Evolutionary conservation across 2,329 filamentous ascomycete genomes (phyloP).

Genomic region (Scytalidium lignicola): DNA sequence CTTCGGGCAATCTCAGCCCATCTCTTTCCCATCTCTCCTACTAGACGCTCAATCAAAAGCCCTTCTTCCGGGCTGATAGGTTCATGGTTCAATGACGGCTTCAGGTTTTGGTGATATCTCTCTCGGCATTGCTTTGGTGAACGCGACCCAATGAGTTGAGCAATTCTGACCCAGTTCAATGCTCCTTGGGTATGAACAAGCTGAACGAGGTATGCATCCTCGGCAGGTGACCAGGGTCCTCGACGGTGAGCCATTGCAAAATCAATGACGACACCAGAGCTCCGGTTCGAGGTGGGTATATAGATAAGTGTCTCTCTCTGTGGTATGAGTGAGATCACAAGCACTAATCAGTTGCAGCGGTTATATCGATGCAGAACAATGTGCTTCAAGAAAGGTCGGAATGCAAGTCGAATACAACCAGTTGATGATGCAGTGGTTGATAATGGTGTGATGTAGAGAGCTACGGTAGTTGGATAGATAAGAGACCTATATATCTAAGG

Average conservation of each 20-base stretch:
- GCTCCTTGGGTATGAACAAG: constrained; percentile 68
- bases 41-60: constrained; percentile 68
- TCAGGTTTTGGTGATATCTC: constrained; percentile 90
- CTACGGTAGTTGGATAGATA: no score
- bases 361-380: no score
- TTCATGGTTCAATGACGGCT: constrained; percentile 66
- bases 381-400: no score
- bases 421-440: not conserved
- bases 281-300: not conserved
- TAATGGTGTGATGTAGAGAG: no score
- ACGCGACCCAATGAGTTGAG: constrained; percentile 67
- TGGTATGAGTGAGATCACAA: no score
- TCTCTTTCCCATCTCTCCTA: constrained; percentile 72
- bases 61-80: constrained; percentile 70
- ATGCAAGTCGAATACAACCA: no score
- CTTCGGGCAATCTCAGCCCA: constrained; percentile 90
- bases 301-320: no score
- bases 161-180: constrained; percentile 87
- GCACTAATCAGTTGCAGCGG: not conserved
- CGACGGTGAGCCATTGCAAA: constrained; percentile 49
- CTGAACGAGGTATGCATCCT: constrained; percentile 66
- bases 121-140: constrained; percentile 94
- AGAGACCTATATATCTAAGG: not conserved
- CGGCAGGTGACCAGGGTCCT: constrained; percentile 77
- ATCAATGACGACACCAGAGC: not conserved